Evolutionary conservation across 208 protist genomes (phyloP), one percentile per base, ranked within the genome.

Genomic region (Herpetomonas samuelpessoai): DNA sequence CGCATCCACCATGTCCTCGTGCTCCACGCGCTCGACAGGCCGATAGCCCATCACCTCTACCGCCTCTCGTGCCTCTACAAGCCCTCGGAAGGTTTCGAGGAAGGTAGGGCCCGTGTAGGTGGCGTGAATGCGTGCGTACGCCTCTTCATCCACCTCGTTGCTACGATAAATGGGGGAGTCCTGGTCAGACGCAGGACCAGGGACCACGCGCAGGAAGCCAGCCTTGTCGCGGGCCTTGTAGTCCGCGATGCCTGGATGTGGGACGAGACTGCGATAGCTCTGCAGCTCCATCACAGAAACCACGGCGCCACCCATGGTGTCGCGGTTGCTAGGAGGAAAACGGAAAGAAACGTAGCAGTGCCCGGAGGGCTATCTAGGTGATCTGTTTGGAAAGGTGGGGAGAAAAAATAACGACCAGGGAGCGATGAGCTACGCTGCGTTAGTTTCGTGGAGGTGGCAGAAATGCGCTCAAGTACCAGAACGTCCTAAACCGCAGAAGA

Each of bases 21-120:
- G 54, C 39, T 68, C 50, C 22, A 53, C 52, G 50, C 47, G 35
- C 22, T 63, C 50, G 18, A 75, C 26, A 1, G 68, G 68, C 22
- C 73, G 66, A 39, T 79, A 79, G 0, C 47, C 73, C 44, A 74
- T 44, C 16, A 67, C 68, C 12, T 21, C 31, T 30, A 55, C n/a
- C 48, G 31, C 44, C 19, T 28, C 16, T 14, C 31, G 21, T 30
- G 57, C 14, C 31, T n/a, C 38, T 12, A 46, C 57, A 21, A 76
- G 46, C 38, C 28, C n/a, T 19, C 55, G 39, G 44, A 68, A 35
- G 2, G 41, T n/a, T 16, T 62, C 57, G n/a, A 65, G 47, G 26
- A 52, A 21, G 26, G 46, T n/a, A 50, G 45, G 49, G 14, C 49
- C 28, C 46, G 65, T 71, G 48, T 27, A 44, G 3, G 59, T 48